Percentiles rank a stretch among this genome's conserved stretches.
phyloP scores from a whole-genome alignment of 768 basidiomycete species.

The Strobilomyces confusus region DNA sequence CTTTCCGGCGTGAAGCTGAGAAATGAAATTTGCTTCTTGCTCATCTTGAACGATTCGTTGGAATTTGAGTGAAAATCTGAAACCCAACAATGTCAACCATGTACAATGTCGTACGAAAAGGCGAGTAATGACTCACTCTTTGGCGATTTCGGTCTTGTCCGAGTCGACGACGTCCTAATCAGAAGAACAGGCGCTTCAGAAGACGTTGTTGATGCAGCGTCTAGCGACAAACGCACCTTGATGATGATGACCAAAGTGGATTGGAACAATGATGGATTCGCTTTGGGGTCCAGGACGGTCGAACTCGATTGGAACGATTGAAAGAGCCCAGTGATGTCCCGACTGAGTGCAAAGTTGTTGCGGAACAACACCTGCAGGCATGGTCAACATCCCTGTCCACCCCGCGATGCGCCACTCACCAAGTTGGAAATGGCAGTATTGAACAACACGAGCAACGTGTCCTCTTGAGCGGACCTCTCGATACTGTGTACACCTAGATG shows the following conservation, averaged over 20 bases:
- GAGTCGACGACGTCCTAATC: conserved; percentile 61
- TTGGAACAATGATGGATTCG: conserved; percentile 56
- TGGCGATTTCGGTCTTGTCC: conserved; percentile 53
- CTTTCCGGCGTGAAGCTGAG: conserved; percentile 52
- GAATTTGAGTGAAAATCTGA: conserved; percentile 54
- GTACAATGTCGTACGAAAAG: neutral
- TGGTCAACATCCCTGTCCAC: neutral
- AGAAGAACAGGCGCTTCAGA: neutral
- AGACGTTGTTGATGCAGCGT: accelerated
- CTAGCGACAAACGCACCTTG: conserved; percentile 37
- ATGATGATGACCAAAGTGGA: conserved; percentile 60
- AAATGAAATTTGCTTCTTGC: conserved; percentile 59
- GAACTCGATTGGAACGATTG: conserved; percentile 60
- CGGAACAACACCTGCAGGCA: conserved; percentile 52
- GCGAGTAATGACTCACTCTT: conserved; percentile 40
- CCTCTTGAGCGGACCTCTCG: conserved; percentile 60
- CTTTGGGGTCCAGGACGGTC: conserved; percentile 52
- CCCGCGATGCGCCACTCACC: conserved; percentile 37
- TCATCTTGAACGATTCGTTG: conserved; percentile 60
- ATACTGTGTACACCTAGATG: conserved; percentile 54
- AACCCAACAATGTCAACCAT: neutral
- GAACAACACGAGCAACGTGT: conserved; percentile 59
- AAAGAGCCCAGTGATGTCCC: conserved; percentile 58
- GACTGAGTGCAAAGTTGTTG: conserved; percentile 60
- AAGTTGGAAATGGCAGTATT: conserved; percentile 64